Percentiles rank a stretch among this genome's conserved stretches.
phyloP scores from a whole-genome alignment of 345 rosid species.

The Lagerstroemia speciosa region DNA sequence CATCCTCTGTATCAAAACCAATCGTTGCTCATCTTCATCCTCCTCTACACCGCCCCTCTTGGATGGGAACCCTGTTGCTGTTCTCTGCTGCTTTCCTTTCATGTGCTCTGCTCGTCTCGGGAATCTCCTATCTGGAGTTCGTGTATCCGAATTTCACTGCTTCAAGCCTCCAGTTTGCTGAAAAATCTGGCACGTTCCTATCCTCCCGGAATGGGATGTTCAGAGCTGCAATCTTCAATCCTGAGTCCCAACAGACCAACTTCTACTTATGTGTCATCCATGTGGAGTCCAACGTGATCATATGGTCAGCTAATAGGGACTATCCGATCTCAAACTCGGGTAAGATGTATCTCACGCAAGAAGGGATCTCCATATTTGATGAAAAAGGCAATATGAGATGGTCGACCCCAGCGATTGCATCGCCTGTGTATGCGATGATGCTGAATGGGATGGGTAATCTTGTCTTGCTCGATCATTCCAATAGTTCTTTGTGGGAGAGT shows the following conservation, averaged over 20 bases:
- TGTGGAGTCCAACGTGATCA: slow-evolving; percentile 39
- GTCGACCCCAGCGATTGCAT: slow-evolving; percentile 56
- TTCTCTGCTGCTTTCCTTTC: slow-evolving; percentile 27
- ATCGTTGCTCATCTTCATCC: slow-evolving; percentile 11
- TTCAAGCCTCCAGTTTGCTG: slow-evolving; percentile 40
- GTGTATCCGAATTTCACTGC: slow-evolving; percentile 63
- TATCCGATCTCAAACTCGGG: slow-evolving; percentile 56
- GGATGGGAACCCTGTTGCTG: slow-evolving; percentile 37
- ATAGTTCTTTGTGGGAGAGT: slow-evolving; percentile 73
- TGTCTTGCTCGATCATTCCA: slow-evolving; percentile 48
- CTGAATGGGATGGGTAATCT: slow-evolving; percentile 72
- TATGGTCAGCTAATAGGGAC: slow-evolving; percentile 82
- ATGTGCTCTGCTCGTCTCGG: slow-evolving; percentile 26
- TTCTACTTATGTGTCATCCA: slow-evolving; percentile 71
- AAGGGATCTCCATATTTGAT: slow-evolving; percentile 54
- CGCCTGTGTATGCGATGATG: slow-evolving; percentile 35
- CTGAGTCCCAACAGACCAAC: slow-evolving; percentile 23
- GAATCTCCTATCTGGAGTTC: slow-evolving; percentile 30
- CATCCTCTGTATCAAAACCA: not conserved
- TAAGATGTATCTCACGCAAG: slow-evolving; percentile 38
- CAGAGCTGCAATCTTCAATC: slow-evolving; percentile 57
- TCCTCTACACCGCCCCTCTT: slow-evolving; percentile 10
- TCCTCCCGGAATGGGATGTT: slow-evolving; percentile 46
- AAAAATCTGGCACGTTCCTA: slow-evolving; percentile 50
- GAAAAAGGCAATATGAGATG: slow-evolving; percentile 33